phyloP scores from a whole-genome alignment of 2,329 filamentous ascomycete genomes.

The Aurifilum marmelostoma region DNA sequence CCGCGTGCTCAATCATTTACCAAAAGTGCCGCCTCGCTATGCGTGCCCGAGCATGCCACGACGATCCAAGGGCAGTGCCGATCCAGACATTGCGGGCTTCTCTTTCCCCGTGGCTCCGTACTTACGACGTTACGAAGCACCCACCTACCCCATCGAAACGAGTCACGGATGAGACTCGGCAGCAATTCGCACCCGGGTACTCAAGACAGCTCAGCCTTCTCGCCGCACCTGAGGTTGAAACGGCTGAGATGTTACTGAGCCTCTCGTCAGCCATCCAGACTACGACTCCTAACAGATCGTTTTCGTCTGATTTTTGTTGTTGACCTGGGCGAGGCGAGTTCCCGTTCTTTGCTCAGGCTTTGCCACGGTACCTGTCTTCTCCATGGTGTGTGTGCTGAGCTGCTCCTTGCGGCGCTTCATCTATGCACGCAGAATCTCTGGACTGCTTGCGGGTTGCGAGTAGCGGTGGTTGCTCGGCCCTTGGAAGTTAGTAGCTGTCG shows the following conservation, averaged over 20 bases:
- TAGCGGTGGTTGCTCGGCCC: no score
- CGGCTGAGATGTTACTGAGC: background rate
- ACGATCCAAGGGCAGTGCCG: background rate
- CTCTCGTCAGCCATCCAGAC: background rate
- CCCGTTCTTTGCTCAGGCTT: background rate
- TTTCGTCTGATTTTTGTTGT: background rate
- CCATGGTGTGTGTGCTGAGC: background rate
- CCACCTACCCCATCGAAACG: background rate
- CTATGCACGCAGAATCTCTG: no score
- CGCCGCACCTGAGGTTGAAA: slow-evolving; percentile 5
- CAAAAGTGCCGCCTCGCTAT: background rate
- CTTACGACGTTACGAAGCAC: background rate
- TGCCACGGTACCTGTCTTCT: background rate
- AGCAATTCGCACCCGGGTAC: background rate
- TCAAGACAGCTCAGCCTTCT: slow-evolving; percentile 6
- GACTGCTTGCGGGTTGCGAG: no score
- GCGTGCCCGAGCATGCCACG: background rate
- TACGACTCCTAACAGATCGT: background rate
- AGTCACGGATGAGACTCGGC: background rate
- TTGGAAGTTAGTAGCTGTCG: background rate
- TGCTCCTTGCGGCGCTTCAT: background rate
- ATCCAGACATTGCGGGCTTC: background rate
- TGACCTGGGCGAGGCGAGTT: background rate
- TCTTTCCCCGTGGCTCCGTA: background rate
- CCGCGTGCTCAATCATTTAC: background rate